Conservation (phyloP, 805 yeast species). For the Diddensiella transvaalensis region DNA sequence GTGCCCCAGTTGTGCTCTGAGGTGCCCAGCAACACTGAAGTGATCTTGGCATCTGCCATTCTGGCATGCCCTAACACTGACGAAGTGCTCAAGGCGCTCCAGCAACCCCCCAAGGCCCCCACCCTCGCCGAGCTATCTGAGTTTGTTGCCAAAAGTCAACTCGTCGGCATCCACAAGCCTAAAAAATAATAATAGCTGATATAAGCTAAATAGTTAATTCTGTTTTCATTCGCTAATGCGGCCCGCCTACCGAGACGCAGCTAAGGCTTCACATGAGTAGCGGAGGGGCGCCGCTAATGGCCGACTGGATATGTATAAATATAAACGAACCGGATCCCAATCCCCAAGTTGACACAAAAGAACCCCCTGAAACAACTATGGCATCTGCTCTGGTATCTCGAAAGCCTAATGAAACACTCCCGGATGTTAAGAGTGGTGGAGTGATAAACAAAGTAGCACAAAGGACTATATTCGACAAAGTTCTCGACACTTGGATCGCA, state of each 20-base stretch:
- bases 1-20: slow-evolving; percentile 18
- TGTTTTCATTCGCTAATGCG: not conserved
- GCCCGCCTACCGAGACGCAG: not conserved
- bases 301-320: too few species aligned
- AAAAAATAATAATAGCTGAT: too few species aligned
- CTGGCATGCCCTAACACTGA: slow-evolving; percentile 9
- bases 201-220: too few species aligned
- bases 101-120: slow-evolving; percentile 1
- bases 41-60: slow-evolving; percentile 11
- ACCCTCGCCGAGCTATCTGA: not conserved
- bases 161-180: not conserved
- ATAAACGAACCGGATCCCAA: too few species aligned
- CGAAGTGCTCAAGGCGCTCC: not conserved
- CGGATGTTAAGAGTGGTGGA: not conserved
- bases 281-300: not conserved
- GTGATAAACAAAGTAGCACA: not conserved
- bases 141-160: not conserved
- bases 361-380: too few species aligned
- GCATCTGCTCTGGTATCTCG: slow-evolving; percentile 1
- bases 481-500: not conserved
- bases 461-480: not conserved
- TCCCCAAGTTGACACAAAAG: too few species aligned
- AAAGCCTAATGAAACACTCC: not conserved
- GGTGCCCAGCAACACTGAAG: slow-evolving; percentile 7
- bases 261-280: not conserved